Conservation (phyloP, 2,329 filamentous ascomycete species). For the Microsporum canis region DNA sequence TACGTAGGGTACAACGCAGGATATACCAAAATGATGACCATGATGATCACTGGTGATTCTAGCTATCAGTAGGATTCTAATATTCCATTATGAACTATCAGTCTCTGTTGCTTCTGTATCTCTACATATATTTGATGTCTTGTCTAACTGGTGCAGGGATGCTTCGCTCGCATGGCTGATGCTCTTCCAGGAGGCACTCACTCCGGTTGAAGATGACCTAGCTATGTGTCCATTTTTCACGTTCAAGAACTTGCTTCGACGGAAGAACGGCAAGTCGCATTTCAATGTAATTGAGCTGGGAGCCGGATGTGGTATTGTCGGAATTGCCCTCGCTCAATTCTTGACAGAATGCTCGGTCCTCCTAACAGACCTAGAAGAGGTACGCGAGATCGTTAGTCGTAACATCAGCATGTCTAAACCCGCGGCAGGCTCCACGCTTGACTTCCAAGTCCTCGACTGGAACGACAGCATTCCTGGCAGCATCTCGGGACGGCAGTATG, state of each 20-base stretch:
- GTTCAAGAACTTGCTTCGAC: constrained; percentile 26
- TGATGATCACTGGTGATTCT: background rate
- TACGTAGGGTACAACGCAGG: constrained; percentile 24
- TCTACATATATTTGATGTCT: background rate
- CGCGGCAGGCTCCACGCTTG: constrained; percentile 33
- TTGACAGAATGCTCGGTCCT: constrained; percentile 42
- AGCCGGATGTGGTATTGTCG: constrained; percentile 57
- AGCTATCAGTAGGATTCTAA: constrained; percentile 1
- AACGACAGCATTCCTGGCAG: constrained; percentile 40
- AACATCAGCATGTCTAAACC: constrained; percentile 42
- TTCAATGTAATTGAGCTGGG: constrained; percentile 53
- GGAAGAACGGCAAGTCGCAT: constrained; percentile 17
- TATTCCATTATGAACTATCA: background rate
- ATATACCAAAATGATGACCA: background rate
- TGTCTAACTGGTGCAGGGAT: constrained; percentile 34
- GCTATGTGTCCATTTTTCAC: constrained; percentile 13
- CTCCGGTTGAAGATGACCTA: constrained; percentile 6
- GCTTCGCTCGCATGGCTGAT: constrained; percentile 48
- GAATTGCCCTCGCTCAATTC: constrained; percentile 49
- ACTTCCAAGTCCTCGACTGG: constrained; percentile 52
- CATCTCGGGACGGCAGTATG: constrained; percentile 32
- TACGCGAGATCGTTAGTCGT: constrained; percentile 46
- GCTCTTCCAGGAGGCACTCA: constrained; percentile 32
- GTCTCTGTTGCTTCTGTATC: background rate
- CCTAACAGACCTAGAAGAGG: constrained; percentile 57